Base-by-base conservation (phyloP, 75 land plant species). In the Pseudotsuga menziesii region DNA sequence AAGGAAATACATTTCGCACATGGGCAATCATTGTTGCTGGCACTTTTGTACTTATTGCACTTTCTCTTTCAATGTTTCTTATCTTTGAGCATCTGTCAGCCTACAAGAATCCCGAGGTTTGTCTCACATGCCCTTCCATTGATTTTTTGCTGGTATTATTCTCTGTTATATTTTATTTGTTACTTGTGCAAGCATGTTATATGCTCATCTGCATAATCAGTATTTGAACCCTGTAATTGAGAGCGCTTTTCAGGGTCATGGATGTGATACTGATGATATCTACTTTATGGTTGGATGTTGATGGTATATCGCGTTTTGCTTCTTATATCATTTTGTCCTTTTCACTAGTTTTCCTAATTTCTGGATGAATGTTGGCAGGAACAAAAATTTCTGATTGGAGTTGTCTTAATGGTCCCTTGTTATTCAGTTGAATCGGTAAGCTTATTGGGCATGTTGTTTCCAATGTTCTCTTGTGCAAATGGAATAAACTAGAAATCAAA, bases 361-460 rank as follows among this genome's bases (percentile, higher is more conserved):
- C 9, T 39, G 39, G 8, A n/a, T 36, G n/a, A 69, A 69, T 69
- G 7, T 52, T 61, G 61, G 20, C 95, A 96, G 99, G 99, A 97
- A 81, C 98, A 97, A 79, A 97, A 97, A 82, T 97, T 97, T 90
- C 80, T 97, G 57, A 89, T 97, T 67, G 99, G 99, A 29, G 91
- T 97, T 71, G 87, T 97, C 26, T 82, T 97, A 35, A 97, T 97
- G 93, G 99, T 97, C 36, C 99, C 99, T 16, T 86, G 94, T 76
- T 94, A 97, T 83, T 77, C 93, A n/a, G 79, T 97, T 76, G 95
- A 95, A 82, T 97, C 98, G 61, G 98, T 94, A 79, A 83, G 89
- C 39, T 39, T n/a, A 39, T 41, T n/a, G 44, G 12, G 11, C 35
- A 6, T 36, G 35, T 32, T 16, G 7, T 17, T 26, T 64, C 69